These are phyloP conservation scores for Cladophialophora chaetospira DNA, from an alignment of 2,329 filamentous ascomycete species.

Conservation along the genomic window DNA sequence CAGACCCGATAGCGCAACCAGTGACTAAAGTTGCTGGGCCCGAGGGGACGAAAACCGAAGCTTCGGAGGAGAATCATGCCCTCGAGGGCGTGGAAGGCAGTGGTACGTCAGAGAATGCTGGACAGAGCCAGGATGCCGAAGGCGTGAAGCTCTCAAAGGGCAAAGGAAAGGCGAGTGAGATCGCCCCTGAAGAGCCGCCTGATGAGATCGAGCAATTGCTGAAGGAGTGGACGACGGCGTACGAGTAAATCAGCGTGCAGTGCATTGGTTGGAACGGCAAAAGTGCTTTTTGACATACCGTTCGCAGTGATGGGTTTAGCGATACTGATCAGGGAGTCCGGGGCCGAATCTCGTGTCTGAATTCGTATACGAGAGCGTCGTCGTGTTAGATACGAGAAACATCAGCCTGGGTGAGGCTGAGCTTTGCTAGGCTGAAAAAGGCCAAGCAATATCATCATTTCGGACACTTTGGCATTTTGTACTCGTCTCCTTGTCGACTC, in stretches of 20 bases:
- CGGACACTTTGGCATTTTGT: not conserved
- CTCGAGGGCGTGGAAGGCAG: not conserved
- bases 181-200: not conserved
- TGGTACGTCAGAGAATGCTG: not conserved
- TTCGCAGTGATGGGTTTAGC: not conserved
- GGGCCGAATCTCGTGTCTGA: not conserved
- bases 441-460: not conserved
- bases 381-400: not conserved
- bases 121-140: not conserved
- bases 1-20: not conserved
- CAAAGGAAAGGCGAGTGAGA: not conserved
- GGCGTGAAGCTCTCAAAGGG: not conserved
- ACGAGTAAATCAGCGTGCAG: not conserved
- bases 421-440: not conserved
- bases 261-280: too few species aligned
- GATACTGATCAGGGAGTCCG: not conserved
- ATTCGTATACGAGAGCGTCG: not conserved
- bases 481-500: too few species aligned
- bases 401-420: too few species aligned
- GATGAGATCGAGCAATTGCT: conserved; percentile 11
- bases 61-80: not conserved
- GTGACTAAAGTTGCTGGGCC: not conserved
- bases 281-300: too few species aligned
- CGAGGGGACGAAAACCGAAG: not conserved
- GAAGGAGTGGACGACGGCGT: conserved; percentile 13